phyloP scores from a whole-genome alignment of 2,329 filamentous ascomycete species.

The Penicillium aurantiogriseum region DNA sequence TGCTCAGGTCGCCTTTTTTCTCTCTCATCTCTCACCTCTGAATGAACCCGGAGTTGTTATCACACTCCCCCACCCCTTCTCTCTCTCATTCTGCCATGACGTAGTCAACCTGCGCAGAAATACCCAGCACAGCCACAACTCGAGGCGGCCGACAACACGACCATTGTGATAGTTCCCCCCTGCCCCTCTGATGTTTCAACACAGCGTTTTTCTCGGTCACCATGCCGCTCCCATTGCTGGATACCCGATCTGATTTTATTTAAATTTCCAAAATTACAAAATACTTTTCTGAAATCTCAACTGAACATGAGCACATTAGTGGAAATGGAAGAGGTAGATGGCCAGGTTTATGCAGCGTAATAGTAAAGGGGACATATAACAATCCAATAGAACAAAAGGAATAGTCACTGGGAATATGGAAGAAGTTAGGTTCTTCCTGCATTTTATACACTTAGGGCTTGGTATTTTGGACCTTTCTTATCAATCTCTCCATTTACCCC shows the following conservation, averaged over 20 bases:
- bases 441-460: not conserved
- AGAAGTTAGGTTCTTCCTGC: not conserved
- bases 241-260: constrained; percentile 35
- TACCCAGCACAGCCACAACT: constrained; percentile 11
- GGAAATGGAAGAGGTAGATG: not conserved
- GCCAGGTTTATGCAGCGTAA: not conserved
- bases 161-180: constrained; percentile 4
- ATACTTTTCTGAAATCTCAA: not conserved
- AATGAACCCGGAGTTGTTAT: not conserved
- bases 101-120: constrained; percentile 27
- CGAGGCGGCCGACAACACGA: constrained; percentile 6
- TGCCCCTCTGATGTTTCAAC: constrained; percentile 26
- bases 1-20: not conserved
- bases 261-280: constrained; percentile 6
- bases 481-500: not conserved
- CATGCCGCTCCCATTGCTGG: constrained; percentile 27
- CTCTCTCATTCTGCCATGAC: constrained; percentile 14
- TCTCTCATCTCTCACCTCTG: not conserved
- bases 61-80: not conserved
- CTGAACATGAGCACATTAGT: not conserved
- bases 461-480: too few relatives aligned
- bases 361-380: not conserved
- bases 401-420: not conserved
- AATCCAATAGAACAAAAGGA: not conserved
- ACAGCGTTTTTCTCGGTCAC: constrained; percentile 22